Conservation (phyloP, 495 filamentous ascomycete species). For the Evernia prunastri region DNA sequence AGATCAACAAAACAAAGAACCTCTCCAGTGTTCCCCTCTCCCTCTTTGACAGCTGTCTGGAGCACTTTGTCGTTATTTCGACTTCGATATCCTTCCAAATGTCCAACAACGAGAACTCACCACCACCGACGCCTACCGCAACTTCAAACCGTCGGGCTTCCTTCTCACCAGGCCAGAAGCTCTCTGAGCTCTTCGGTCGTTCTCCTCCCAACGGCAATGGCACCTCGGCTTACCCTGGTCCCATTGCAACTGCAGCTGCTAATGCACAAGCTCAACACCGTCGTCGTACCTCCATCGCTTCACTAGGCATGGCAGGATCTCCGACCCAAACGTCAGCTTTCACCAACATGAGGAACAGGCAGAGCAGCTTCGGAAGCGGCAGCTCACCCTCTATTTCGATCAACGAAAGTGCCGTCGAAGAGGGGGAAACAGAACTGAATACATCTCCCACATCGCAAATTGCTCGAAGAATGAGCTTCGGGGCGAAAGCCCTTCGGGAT, state of each 20-base stretch:
- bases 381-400: constrained; percentile 67
- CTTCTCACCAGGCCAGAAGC: constrained; percentile 40
- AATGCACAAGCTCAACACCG: constrained; percentile 60
- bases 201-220: constrained; percentile 32
- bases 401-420: constrained; percentile 84
- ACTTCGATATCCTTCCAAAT: constrained; percentile 29
- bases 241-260: constrained; percentile 58
- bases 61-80: not conserved
- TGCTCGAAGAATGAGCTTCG: constrained; percentile 81
- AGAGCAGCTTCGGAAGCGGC: constrained; percentile 65
- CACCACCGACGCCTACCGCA: constrained; percentile 42
- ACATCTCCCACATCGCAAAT: constrained; percentile 65
- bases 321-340: constrained; percentile 56
- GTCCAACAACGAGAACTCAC: constrained; percentile 43
- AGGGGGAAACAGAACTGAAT: constrained; percentile 49
- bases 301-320: constrained; percentile 75
- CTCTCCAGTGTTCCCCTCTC: not conserved
- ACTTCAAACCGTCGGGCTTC: constrained; percentile 43
- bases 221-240: constrained; percentile 47
- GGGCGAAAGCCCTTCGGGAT: constrained; percentile 76
- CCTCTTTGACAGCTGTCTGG: not conserved
- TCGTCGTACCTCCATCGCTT: constrained; percentile 82
- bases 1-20: constrained; percentile 5
- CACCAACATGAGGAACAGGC: constrained; percentile 49
- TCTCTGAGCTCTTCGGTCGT: constrained; percentile 44